These are phyloP conservation scores for Fermentozyma sake DNA, from an alignment of 1,139 yeast species.

Conservation along the genomic window DNA sequence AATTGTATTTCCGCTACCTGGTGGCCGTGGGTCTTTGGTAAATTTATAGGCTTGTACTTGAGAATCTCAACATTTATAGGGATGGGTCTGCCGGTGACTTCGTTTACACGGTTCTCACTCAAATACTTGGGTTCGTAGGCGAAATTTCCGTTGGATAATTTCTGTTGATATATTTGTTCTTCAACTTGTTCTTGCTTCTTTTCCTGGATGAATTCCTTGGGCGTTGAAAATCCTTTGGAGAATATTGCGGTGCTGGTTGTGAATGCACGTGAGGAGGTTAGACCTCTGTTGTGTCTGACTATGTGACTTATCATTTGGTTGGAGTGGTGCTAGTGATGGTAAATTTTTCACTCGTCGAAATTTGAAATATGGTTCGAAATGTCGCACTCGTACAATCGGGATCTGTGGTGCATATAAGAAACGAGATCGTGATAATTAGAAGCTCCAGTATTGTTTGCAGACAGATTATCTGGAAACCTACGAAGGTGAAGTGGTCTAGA, in stretches of 20 bases:
- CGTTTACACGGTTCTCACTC: constrained; percentile 28
- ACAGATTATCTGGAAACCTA: too few relatives aligned
- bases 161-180: constrained; percentile 24
- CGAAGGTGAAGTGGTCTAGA: too few relatives aligned
- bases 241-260: background rate
- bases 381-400: background rate
- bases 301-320: too few relatives aligned
- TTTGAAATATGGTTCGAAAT: background rate
- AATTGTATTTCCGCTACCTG: constrained; percentile 67
- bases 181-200: constrained; percentile 23
- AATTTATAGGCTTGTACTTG: constrained; percentile 75
- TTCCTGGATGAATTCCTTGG: constrained; percentile 27
- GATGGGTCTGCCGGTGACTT: constrained; percentile 45
- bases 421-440: too few relatives aligned
- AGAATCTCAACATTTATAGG: constrained; percentile 83
- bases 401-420: too few relatives aligned
- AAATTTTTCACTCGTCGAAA: constrained; percentile 1
- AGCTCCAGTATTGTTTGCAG: too few relatives aligned
- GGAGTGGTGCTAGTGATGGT: constrained; percentile 1
- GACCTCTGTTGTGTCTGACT: too few relatives aligned
- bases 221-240: constrained; percentile 10
- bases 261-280: constrained; percentile 1
- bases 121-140: constrained; percentile 40
- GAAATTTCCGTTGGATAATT: constrained; percentile 26
- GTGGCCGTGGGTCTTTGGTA: constrained; percentile 65